Percentiles rank a stretch among this genome's conserved stretches.
These are phyloP conservation scores for Ustilago esculenta DNA, from an alignment of 1,284 basidiomycete species.

Conservation along the genomic window DNA sequence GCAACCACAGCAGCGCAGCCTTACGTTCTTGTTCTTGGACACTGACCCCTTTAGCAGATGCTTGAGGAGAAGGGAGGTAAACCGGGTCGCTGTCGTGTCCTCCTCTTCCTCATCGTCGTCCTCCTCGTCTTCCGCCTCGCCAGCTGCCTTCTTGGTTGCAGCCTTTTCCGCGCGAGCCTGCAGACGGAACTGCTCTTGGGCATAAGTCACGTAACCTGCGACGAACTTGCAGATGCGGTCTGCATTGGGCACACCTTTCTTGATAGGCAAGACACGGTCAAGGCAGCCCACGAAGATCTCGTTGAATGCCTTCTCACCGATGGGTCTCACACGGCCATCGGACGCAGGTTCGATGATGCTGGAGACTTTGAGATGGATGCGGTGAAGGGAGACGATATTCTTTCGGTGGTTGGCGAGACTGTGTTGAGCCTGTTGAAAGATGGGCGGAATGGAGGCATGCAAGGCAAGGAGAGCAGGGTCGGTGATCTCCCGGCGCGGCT, in stretches of 20 bases:
- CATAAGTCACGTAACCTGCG: constrained; percentile 78
- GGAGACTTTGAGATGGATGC: constrained; percentile 78
- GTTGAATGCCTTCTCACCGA: constrained; percentile 84
- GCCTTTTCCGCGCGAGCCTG: constrained; percentile 39
- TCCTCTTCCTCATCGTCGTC: constrained; percentile 74
- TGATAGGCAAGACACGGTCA: constrained; percentile 77
- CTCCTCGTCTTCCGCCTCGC: constrained; percentile 64
- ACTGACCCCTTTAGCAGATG: constrained; percentile 84
- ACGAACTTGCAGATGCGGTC: constrained; percentile 87
- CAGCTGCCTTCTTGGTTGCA: constrained; percentile 11
- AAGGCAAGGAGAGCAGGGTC: constrained; percentile 24
- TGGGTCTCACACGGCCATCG: constrained; percentile 26
- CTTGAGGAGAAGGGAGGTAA: constrained; percentile 76
- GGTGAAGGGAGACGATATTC: constrained; percentile 86
- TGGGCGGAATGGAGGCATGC: constrained; percentile 41
- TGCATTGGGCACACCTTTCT: constrained; percentile 82
- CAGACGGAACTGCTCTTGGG: constrained; percentile 54
- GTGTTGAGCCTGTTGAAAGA: constrained; percentile 82
- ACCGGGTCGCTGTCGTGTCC: constrained; percentile 78
- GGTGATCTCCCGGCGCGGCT: constrained; percentile 28
- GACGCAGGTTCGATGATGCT: constrained; percentile 70
- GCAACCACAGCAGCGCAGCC: constrained; percentile 83
- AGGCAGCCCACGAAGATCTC: constrained; percentile 73
- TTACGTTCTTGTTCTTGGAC: constrained; percentile 88
- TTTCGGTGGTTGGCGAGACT: constrained; percentile 88